Evolutionary conservation across 2,329 filamentous ascomycete species (phyloP).

Genomic region (Pseudomassariella vexata): DNA sequence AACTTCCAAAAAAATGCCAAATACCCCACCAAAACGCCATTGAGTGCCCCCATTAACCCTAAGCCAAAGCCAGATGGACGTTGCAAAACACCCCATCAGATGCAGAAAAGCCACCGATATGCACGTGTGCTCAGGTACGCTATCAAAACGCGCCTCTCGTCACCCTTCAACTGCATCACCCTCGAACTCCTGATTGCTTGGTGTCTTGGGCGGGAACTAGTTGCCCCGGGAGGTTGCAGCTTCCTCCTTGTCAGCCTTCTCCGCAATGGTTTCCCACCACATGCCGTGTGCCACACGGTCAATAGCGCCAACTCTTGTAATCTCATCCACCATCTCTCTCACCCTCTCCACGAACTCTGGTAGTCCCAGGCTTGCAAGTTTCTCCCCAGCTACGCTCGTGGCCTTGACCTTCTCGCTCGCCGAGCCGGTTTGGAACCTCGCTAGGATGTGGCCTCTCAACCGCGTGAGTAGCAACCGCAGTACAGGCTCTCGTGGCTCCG

Average conservation of each 20-base stretch:
- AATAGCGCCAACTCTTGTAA: conserved; percentile 59
- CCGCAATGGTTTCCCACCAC: conserved; percentile 66
- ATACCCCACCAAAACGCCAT: no score
- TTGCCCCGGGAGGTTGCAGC: no score
- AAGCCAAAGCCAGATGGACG: no score
- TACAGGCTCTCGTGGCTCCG: conserved; percentile 48
- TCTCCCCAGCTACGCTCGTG: conserved; percentile 63
- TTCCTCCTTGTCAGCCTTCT: conserved; percentile 43
- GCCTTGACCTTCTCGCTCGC: conserved; percentile 66
- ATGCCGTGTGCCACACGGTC: conserved; percentile 62
- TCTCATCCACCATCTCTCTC: conserved; percentile 61
- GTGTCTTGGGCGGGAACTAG: no score
- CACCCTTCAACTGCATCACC: no score
- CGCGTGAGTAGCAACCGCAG: conserved; percentile 63
- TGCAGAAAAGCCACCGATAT: no score
- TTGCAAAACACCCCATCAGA: no score
- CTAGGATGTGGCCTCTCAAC: conserved; percentile 60
- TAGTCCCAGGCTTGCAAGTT: conserved; percentile 62
- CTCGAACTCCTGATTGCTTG: no score
- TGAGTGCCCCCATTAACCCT: no score
- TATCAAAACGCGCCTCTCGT: no score
- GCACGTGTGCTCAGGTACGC: no score
- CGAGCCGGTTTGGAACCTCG: conserved; percentile 58
- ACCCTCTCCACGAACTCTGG: conserved; percentile 69
- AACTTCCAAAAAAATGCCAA: no score